These are phyloP conservation scores for Podospora tetraspora DNA, from an alignment of 495 filamentous ascomycete genomes.

Conservation along the genomic window DNA sequence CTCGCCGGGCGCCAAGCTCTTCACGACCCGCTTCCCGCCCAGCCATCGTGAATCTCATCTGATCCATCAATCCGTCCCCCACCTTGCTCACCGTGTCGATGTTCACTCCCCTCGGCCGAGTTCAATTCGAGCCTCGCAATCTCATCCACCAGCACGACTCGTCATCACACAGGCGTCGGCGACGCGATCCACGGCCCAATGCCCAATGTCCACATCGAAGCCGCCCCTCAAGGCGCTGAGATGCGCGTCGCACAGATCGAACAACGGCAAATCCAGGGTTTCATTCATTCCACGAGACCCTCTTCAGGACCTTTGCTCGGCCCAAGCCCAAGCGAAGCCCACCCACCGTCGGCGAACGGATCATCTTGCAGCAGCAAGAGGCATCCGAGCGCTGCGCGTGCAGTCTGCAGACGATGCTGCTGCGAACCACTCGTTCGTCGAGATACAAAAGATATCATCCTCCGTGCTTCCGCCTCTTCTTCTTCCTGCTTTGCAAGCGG, in stretches of 20 bases:
- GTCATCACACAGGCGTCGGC: not conserved
- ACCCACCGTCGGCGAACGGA: slow-evolving; percentile 6
- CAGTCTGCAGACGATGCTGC: not conserved
- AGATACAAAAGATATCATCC: not conserved
- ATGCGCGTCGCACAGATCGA: not conserved
- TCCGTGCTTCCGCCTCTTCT: not conserved
- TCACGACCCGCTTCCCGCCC: not conserved
- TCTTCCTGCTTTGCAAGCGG: not conserved
- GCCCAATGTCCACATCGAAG: not conserved
- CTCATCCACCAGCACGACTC: slow-evolving; percentile 5
- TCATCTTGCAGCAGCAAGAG: slow-evolving; percentile 3
- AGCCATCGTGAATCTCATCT: not conserved
- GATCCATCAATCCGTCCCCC: not conserved
- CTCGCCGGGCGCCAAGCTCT: not conserved
- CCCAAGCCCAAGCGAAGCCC: not conserved
- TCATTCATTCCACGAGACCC: not conserved
- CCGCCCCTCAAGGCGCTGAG: not conserved
- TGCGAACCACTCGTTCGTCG: not conserved
- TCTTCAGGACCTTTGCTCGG: not conserved
- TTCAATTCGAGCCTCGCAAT: slow-evolving; percentile 2
- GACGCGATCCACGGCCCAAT: not conserved
- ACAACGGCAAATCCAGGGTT: not conserved
- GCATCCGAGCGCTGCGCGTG: slow-evolving; percentile 9
- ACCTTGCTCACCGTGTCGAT: not conserved
- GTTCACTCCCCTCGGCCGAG: not conserved